A percentile compares a stretch with the other conserved stretches of the same genome.
Conservation (phyloP, 495 filamentous ascomycete species). For the Glutinoglossum americanum region DNA sequence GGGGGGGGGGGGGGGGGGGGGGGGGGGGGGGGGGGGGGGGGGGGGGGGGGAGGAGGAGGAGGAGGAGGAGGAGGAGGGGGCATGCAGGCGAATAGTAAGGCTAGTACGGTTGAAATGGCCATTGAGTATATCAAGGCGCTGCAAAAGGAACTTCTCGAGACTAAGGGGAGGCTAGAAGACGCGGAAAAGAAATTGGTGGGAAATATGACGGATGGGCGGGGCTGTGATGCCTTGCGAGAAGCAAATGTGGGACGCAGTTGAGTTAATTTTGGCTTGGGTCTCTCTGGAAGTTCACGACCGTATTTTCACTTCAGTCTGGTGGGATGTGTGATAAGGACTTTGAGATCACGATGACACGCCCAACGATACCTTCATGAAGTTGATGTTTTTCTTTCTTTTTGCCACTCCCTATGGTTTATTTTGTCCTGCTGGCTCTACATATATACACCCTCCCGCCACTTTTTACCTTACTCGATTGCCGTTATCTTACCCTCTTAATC, state of each 20-base stretch:
- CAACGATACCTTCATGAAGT: background rate
- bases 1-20: no score
- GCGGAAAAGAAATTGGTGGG: slow-evolving; percentile 36
- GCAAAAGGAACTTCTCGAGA: slow-evolving; percentile 47
- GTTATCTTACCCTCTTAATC: no score
- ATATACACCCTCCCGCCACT: background rate
- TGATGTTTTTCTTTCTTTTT: background rate
- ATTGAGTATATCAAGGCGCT: slow-evolving; percentile 86
- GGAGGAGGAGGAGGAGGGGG: slow-evolving; percentile 10
- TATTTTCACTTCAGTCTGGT: background rate
- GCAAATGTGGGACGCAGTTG: background rate
- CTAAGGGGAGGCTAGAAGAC: slow-evolving; percentile 38
- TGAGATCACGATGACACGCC: background rate
- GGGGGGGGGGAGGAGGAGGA: no score
- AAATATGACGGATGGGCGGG: background rate
- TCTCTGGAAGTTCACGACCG: background rate
- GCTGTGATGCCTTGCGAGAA: background rate
- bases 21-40: no score
- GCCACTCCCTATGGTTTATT: background rate
- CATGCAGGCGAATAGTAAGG: slow-evolving; percentile 56
- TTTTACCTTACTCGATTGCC: background rate
- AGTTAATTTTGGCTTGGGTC: background rate
- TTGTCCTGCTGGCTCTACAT: background rate
- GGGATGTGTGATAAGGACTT: background rate
- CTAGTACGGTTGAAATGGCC: slow-evolving; percentile 84